These are phyloP conservation scores for Suillus variegatus DNA, from an alignment of 768 basidiomycete genomes.

Conservation along the genomic window DNA sequence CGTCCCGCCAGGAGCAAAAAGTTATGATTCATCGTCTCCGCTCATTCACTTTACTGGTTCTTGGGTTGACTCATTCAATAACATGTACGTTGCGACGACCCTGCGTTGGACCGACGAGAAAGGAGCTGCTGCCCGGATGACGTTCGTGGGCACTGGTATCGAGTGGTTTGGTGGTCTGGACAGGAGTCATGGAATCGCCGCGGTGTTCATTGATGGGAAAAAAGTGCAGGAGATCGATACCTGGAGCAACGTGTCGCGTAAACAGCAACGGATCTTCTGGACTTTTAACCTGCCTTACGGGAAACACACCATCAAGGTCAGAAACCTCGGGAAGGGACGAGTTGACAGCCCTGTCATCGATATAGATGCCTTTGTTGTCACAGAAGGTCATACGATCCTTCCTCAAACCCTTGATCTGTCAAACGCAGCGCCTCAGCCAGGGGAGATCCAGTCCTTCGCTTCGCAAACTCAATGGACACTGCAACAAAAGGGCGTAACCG, in stretches of 20 bases:
- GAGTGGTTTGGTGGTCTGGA: constrained; percentile 76
- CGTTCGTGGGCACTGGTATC: constrained; percentile 72
- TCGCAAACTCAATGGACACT: constrained; percentile 50
- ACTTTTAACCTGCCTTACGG: constrained; percentile 49
- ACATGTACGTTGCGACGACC: constrained; percentile 50
- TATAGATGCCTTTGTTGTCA: constrained; percentile 70
- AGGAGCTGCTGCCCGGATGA: constrained; percentile 53
- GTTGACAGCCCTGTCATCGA: constrained; percentile 45
- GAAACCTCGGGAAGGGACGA: constrained; percentile 50
- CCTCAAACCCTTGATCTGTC: background rate
- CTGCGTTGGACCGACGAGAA: constrained; percentile 50
- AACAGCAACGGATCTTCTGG: constrained; percentile 70
- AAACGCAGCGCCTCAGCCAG: background rate
- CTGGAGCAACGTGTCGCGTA: constrained; percentile 36
- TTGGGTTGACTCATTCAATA: constrained; percentile 59
- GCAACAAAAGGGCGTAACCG: constrained; percentile 65
- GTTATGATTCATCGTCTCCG: constrained; percentile 70
- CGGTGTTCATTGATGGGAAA: constrained; percentile 60
- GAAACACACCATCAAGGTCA: constrained; percentile 64
- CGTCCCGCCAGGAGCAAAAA: constrained; percentile 70
- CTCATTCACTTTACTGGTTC: constrained; percentile 60
- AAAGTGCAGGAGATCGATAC: constrained; percentile 47
- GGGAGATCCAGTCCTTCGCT: background rate
- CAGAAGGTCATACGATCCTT: constrained; percentile 34
- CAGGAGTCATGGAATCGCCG: constrained; percentile 52